A percentile compares a stretch with the other conserved stretches of the same genome.
Evolutionary conservation across 2,329 filamentous ascomycete genomes (phyloP).

Genomic region (Incumbomyces delicatus): DNA sequence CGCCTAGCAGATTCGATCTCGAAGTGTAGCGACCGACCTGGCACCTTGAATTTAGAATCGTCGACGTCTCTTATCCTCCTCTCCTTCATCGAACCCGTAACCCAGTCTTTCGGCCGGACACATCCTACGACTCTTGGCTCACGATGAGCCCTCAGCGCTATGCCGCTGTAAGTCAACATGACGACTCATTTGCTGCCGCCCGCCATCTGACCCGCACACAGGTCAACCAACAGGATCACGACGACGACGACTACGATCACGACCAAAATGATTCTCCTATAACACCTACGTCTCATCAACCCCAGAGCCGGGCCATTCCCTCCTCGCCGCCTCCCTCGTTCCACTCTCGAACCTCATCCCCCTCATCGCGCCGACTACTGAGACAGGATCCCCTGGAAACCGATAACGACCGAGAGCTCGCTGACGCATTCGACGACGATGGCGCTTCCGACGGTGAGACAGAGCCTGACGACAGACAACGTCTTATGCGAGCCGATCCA

Average conservation of each 20-base stretch:
- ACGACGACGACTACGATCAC: conserved; percentile 23
- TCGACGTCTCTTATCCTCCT: conserved; percentile 18
- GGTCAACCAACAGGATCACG: conserved; percentile 26
- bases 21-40: not conserved
- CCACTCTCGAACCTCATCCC: conserved; percentile 70
- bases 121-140: conserved; percentile 23
- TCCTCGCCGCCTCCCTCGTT: conserved; percentile 62
- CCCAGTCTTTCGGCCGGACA: conserved; percentile 11
- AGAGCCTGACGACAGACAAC: conserved; percentile 75
- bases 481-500: conserved; percentile 63
- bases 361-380: conserved; percentile 43
- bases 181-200: conserved; percentile 4
- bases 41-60: not conserved
- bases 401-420: conserved; percentile 68
- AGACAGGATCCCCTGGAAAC: conserved; percentile 41
- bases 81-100: conserved; percentile 11
- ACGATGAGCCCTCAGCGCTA: conserved; percentile 42
- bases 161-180: conserved; percentile 32
- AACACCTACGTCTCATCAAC: conserved; percentile 23
- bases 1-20: conserved; percentile 6
- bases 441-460: conserved; percentile 60
- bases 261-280: conserved; percentile 31
- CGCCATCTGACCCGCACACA: conserved; percentile 14
- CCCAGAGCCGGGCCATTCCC: conserved; percentile 21
- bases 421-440: conserved; percentile 83